phyloP scores from a whole-genome alignment of 306 rosid genomes.

The Rosa chinensis region DNA sequence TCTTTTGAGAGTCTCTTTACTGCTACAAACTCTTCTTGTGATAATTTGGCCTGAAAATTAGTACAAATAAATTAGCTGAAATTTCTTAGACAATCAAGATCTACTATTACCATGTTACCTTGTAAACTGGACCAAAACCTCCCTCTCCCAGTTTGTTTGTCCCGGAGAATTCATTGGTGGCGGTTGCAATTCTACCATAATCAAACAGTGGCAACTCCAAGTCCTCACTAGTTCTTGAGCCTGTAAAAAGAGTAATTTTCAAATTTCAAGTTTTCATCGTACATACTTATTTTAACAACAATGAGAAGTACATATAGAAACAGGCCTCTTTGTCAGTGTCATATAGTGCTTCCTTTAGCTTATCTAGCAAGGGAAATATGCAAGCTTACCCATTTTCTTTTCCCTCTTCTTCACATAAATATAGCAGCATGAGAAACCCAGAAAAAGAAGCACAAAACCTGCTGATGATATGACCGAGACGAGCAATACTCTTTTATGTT shows the following conservation, averaged over 20 bases:
- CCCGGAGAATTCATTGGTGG: slow-evolving; percentile 42
- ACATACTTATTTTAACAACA: background rate
- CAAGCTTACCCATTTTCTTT: slow-evolving; percentile 31
- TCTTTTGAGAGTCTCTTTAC: slow-evolving; percentile 30
- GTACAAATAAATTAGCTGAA: background rate
- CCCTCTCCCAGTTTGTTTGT: slow-evolving; percentile 51
- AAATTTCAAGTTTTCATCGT: background rate
- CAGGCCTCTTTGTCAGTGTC: background rate
- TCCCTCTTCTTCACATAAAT: background rate
- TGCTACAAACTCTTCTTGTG: slow-evolving; percentile 22
- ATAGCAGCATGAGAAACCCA: background rate
- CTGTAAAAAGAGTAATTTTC: background rate
- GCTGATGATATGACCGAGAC: slow-evolving; percentile 7
- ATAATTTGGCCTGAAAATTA: slow-evolving; percentile 8
- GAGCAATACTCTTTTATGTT: background rate
- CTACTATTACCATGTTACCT: slow-evolving; percentile 28
- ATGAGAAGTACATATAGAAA: background rate
- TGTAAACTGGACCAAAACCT: slow-evolving; percentile 59
- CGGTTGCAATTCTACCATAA: slow-evolving; percentile 37
- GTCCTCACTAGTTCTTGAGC: slow-evolving; percentile 17
- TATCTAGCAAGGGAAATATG: background rate
- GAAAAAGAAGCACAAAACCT: background rate
- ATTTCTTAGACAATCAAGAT: background rate
- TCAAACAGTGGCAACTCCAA: slow-evolving; percentile 49
- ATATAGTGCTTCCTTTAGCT: background rate